phyloP scores from a whole-genome alignment of 306 rosid species.

The Carpinus fangiana region DNA sequence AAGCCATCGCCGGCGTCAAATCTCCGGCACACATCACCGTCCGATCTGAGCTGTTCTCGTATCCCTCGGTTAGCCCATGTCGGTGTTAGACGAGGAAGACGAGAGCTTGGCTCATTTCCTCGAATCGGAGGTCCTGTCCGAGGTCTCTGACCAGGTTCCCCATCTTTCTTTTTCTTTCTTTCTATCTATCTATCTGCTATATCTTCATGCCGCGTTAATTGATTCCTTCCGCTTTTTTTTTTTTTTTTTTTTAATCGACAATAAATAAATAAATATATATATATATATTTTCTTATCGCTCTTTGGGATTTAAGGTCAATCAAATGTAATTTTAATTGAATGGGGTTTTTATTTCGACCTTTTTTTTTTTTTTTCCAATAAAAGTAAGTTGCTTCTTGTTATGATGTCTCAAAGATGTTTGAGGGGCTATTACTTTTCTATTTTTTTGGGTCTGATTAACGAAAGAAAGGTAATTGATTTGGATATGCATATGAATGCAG shows the following conservation, averaged over 20 bases:
- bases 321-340: not conserved
- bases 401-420: too few species aligned
- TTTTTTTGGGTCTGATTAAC: too few species aligned
- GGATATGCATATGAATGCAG: slow-evolving; percentile 36
- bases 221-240: not conserved
- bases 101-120: slow-evolving; percentile 72
- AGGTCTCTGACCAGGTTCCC: slow-evolving; percentile 63
- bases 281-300: too few species aligned
- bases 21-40: slow-evolving; percentile 26
- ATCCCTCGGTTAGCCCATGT: slow-evolving; percentile 26
- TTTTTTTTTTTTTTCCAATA: not conserved
- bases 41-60: not conserved
- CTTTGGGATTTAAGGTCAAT: too few species aligned
- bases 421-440: too few species aligned
- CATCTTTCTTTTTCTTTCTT: not conserved
- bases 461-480: too few species aligned
- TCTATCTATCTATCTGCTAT: not conserved
- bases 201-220: not conserved
- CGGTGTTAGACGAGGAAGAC: slow-evolving; percentile 76
- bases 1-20: slow-evolving; percentile 23
- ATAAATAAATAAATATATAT: too few species aligned
- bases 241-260: not conserved
- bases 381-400: too few species aligned
- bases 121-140: slow-evolving; percentile 81
- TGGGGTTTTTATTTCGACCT: not conserved